Evolutionary conservation across 352 stramenopile genomes (phyloP).

Genomic region (Globisporangium lucens): DNA sequence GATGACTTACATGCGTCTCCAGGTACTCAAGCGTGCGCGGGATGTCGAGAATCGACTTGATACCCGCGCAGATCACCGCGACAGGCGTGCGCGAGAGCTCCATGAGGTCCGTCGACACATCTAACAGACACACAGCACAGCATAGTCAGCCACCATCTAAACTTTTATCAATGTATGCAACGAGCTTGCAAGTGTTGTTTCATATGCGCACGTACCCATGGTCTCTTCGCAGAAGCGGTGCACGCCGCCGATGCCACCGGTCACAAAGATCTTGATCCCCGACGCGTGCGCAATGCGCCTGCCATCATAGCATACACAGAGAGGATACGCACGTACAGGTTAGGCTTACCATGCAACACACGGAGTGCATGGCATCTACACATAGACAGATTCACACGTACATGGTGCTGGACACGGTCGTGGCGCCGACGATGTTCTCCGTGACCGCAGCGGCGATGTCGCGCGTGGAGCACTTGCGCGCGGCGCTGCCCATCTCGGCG

Average conservation of each 20-base stretch:
- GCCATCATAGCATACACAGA: slow-evolving; percentile 8
- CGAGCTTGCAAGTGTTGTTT: background rate
- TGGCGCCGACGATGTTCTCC: slow-evolving; percentile 86
- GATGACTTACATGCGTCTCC: slow-evolving; percentile 85
- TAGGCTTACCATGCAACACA: background rate
- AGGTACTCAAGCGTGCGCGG: slow-evolving; percentile 95
- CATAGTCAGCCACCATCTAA: background rate
- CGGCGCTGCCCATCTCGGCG: slow-evolving; percentile 54
- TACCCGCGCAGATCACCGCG: slow-evolving; percentile 96
- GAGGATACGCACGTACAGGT: background rate
- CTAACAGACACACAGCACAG: slow-evolving; percentile 23
- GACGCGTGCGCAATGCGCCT: slow-evolving; percentile 91
- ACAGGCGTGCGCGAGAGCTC: slow-evolving; percentile 95
- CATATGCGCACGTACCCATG: slow-evolving; percentile 61
- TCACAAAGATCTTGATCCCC: slow-evolving; percentile 97
- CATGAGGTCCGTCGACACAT: slow-evolving; percentile 96
- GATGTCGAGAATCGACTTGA: slow-evolving; percentile 99
- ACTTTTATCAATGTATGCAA: background rate
- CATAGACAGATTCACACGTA: slow-evolving; percentile 14
- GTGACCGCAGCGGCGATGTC: slow-evolving; percentile 79
- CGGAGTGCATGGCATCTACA: background rate
- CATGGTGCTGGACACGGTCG: slow-evolving; percentile 98
- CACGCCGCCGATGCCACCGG: slow-evolving; percentile 95
- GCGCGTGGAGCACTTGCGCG: slow-evolving; percentile 79
- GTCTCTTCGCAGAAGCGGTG: slow-evolving; percentile 93